Base-by-base conservation (phyloP, 371 early-diverging fungal genomes). In the Mortierella sp. region DNA sequence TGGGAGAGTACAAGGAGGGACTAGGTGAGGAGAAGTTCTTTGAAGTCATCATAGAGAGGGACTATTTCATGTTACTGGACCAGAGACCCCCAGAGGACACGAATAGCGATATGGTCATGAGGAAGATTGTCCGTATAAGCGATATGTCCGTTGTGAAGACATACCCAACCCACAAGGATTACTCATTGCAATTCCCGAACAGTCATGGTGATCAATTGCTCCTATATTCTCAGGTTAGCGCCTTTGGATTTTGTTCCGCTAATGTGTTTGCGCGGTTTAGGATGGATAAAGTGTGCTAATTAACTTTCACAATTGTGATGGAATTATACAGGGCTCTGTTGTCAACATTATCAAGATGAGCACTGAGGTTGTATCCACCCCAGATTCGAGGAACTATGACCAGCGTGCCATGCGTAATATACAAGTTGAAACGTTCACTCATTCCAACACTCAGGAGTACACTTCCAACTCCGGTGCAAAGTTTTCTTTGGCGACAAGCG, bases 261-360 rank as follows among this genome's bases (percentile, higher is more conserved):
- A 26, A 26, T 3, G 51, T 64, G 51, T 18, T n/a, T n/a, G n/a
- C n/a, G n/a, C n/a, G n/a, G n/a, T n/a, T n/a, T n/a, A n/a, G n/a
- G n/a, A n/a, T n/a, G n/a, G n/a, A n/a, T n/a, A n/a, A n/a, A n/a
- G n/a, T n/a, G n/a, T n/a, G 30, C 64, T 64, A 16, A 52, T 18
- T 18, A 45, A 8, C 40, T 39, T 32, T 6, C 40, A 37, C n/a
- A 5, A 22, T n/a, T 24, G 47, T 45, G 2, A 3, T 64, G 30
- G 11, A 37, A 20, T 35, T 60, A 32, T n/a, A 60, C 51, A 69
- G 69, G 69, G 69, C 5, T 54, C 69, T 22, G 62, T 69, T 4
- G 51, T 55, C n/a, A 69, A 69, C 52, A 37, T 69, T 37, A 61
- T 54, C 3, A 47, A 26, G 22, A 35, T 62, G 62, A 52, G 40